Evolutionary conservation across 208 protist species (phyloP), one percentile per base, ranked within the genome.

Genomic region (Zelonia costaricensis): DNA sequence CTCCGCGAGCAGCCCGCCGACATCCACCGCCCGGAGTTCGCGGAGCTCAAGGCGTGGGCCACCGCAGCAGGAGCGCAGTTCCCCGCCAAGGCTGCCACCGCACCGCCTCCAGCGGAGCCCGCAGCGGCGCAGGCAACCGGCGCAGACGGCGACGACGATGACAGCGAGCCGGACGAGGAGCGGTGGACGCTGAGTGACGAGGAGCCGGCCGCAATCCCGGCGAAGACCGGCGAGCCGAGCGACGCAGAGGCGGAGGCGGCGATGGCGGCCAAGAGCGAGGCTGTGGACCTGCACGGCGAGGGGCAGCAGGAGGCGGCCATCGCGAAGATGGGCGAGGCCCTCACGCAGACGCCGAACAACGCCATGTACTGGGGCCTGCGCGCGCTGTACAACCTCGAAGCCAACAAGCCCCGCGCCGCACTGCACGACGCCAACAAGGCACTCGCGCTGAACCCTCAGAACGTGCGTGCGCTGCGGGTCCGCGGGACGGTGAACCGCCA

Each of bases 291-390:
- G 30, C 61, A 75, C 36, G 30, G 44, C 10, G 73, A 88, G 15
- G 83, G 81, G 40, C 75, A 91, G 44, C 8, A 40, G 2, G 68
- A 63, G n/a, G 80, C 61, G 65, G 79, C 84, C 3, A 64, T 94
- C 33, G 72, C 60, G 1, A 80, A 82, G 48, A 71, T 94, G 66
- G 62, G 62, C 39, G 72, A 90, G 62, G 82, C 88, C 10, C 62
- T 92, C 52, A 47, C 62, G 27, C 57, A 84, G 31, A 82, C 73
- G 40, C 84, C 82, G 16, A 55, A 45, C 45, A 91, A 81, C 49
- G 88, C 84, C 42, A 88, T 89, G 76, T 88, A 88, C 74, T 94
- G 85, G 82, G 78, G 82, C 16, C 56, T 88, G 20, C 84, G 84
- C 23, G 68, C 75, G 13, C 60, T 78, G 43, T 92, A 86, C 49